Evolutionary conservation across 164 flowering plant species (phyloP).

Genomic region (grape (Vitis vinifera)): DNA sequence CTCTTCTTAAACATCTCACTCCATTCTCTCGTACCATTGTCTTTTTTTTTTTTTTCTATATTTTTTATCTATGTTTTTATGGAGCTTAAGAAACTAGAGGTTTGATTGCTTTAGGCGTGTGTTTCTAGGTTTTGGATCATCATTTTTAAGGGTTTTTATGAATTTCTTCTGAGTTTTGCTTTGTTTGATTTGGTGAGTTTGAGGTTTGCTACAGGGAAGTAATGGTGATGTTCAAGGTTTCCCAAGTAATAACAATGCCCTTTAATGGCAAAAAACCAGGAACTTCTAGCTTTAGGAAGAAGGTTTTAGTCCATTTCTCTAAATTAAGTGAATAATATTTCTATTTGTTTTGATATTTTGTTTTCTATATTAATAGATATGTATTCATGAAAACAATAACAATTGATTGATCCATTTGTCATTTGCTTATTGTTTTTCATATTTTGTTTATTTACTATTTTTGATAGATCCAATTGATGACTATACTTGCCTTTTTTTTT

Average conservation of each 20-base stretch:
- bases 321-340: neutral
- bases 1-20: too few species aligned
- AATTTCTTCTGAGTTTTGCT: neutral
- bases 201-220: too few species aligned
- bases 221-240: constrained; percentile 61
- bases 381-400: neutral
- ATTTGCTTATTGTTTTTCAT: too few species aligned
- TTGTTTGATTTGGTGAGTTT: neutral
- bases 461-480: neutral
- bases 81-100: too few species aligned
- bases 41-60: too few species aligned
- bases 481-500: neutral
- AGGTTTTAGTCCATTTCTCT: constrained; percentile 36
- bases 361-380: neutral
- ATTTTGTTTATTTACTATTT: neutral
- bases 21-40: too few species aligned
- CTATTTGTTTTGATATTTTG: neutral
- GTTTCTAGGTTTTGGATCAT: too few species aligned
- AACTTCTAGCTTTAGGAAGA: constrained; percentile 95
- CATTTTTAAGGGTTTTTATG: too few species aligned
- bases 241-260: constrained; percentile 54
- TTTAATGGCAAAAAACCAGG: constrained; percentile 89
- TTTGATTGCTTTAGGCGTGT: too few species aligned
- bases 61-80: too few species aligned
- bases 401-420: too few species aligned